Evolutionary conservation across 2,329 filamentous ascomycete genomes (phyloP), one percentile per base, ranked within the genome.

Genomic region (Claviceps purpurea): DNA sequence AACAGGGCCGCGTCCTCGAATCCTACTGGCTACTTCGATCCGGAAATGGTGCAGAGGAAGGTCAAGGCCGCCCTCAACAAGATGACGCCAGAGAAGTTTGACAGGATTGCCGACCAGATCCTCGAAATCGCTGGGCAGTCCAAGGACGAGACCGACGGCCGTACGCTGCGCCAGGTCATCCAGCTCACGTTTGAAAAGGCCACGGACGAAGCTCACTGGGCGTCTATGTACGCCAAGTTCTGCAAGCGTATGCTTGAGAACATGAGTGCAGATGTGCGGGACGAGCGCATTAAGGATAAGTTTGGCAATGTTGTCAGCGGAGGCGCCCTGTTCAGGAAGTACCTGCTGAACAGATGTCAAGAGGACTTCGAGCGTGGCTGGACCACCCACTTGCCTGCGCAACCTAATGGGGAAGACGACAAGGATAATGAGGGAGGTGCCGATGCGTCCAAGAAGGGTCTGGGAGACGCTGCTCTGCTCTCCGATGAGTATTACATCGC

Each of bases 81-180:
- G 85, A 97, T 98, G 93, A 97, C 93, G 0, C 93, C 93, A 0
- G 93, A 98, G 73, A 98, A 97, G 66, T 98, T 98, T 62, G 90
- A 95, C 66, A 89, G 85, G 73, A 95, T 98, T 60, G 82, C 93
- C 6, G 87, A 90, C 56, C 89, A 96, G 68, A 95, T 98, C 56
- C 78, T 98, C 34, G 77, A 82, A 51, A 98, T 98, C 66, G 89
- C 91, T 30, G 86, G 82, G 22, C 93, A 98, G 68, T 97, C 91
- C 51, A 95, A 95, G 78, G 86, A 95, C 61, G 93, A 98, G 72
- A 80, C 81, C 22, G 93, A 98, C 62, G 93, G 93, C 45, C 87
- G 91, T 54, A 97, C 93, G 7, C 78, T 98, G 49, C 87, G 93
- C 62, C 93, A 98, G 70, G 91, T 98, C 64, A 98, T 98, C 65